Percentiles rank a stretch among this genome's conserved stretches.
Conservation (phyloP, 352 stramenopile species). For the Pythium angustatum region DNA sequence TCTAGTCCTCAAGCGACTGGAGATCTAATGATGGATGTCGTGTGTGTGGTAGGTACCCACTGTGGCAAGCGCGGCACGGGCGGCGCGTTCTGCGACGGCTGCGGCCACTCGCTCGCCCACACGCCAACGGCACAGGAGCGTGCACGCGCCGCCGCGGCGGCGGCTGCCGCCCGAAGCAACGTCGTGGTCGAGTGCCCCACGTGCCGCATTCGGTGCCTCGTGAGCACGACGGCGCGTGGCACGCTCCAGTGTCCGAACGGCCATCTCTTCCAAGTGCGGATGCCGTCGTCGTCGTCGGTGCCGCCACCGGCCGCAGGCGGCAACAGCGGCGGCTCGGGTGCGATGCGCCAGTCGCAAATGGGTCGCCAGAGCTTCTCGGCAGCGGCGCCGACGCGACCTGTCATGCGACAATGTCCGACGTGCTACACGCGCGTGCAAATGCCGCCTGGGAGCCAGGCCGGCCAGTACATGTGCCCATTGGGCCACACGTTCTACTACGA, state of each 20-base stretch:
- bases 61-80: slow-evolving; percentile 45
- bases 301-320: slow-evolving; percentile 2
- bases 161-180: slow-evolving; percentile 33
- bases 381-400: slow-evolving; percentile 36
- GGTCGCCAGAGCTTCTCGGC: slow-evolving; percentile 27
- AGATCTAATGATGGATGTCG: too few relatives aligned
- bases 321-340: slow-evolving; percentile 23
- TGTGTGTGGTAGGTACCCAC: slow-evolving; percentile 38
- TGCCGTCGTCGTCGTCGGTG: slow-evolving; percentile 26
- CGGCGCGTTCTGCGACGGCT: slow-evolving; percentile 41
- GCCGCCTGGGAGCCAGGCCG: slow-evolving; percentile 77
- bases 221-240: slow-evolving; percentile 40
- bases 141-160: slow-evolving; percentile 30
- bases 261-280: slow-evolving; percentile 46
- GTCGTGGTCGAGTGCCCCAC: slow-evolving; percentile 50
- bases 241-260: slow-evolving; percentile 51
- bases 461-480: slow-evolving; percentile 89
- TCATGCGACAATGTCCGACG: slow-evolving; percentile 86
- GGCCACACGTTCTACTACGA: slow-evolving; percentile 88
- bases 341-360: slow-evolving; percentile 31
- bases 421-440: slow-evolving; percentile 89
- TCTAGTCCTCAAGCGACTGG: too few relatives aligned
- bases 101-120: slow-evolving; percentile 44
- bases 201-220: slow-evolving; percentile 44
- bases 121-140: slow-evolving; percentile 45